Conservation (phyloP, 2,329 filamentous ascomycete species). For the Colletotrichum sp. region DNA sequence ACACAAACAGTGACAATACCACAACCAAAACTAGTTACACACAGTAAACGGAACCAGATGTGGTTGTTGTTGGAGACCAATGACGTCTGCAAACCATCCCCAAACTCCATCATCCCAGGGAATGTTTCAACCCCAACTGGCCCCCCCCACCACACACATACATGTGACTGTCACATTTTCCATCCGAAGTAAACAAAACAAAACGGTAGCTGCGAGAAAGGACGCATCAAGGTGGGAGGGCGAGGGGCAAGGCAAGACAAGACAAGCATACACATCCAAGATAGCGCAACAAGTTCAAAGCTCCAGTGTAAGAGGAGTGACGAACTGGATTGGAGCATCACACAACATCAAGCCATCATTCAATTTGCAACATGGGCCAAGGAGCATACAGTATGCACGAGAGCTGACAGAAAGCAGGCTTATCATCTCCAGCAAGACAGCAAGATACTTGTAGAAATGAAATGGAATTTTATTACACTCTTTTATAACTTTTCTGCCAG, state of each 20-base stretch:
- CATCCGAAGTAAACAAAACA: background rate
- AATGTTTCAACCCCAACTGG: background rate
- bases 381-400: too few relatives aligned
- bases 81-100: background rate
- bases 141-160: background rate
- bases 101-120: background rate
- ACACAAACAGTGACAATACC: background rate
- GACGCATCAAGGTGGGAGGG: background rate
- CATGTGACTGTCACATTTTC: background rate
- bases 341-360: background rate
- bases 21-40: background rate
- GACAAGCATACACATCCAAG: background rate
- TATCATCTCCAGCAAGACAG: too few relatives aligned
- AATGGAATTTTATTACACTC: conserved; percentile 2
- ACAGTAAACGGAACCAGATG: background rate
- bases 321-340: background rate
- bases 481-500: background rate
- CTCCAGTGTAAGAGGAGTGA: background rate
- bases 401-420: too few relatives aligned
- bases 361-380: too few relatives aligned
- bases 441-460: background rate
- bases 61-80: background rate
- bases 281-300: background rate
- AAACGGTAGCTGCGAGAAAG: background rate
- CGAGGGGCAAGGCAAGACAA: background rate